Base-by-base conservation (phyloP, 352 stramenopile genomes). In the Aphanomyces stellatus region DNA sequence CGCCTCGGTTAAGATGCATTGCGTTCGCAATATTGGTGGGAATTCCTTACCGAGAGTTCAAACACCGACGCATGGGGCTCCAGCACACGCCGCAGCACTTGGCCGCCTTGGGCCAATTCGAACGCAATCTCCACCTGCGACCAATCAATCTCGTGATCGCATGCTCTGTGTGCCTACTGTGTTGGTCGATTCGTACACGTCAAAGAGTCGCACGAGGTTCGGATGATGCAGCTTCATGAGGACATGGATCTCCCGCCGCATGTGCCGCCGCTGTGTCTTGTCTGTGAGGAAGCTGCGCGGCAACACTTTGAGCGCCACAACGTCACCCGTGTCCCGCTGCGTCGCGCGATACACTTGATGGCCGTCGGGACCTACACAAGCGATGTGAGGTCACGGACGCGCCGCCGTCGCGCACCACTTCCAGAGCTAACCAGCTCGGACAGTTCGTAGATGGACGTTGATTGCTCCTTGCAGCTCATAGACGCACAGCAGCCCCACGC, bases 71-170 rank as follows among this genome's bases (percentile, higher is more conserved):
- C 24, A 7, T 62, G 30, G 1, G 48, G 46, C 11, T 62, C 34
- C n/a, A 70, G 72, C 34, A 90, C 43, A 27, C 74, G 76, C 8
- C 70, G 61, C 61, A 91, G 69, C 22, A 90, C 82, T 27, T 88
- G 69, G 22, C 85, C 82, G 24, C 85, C 80, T 53, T 76, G 67
- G 5, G 82, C 81, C 51, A 93, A 65, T 62, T 93, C 82, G 43
- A 93, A 93, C 41, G 78, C 81, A 61, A 93, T 78, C 68, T 90
- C 81, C 13, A 91, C 72, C 73, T 78, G 49, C 25, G 15, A n/a
- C n/a, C n/a, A n/a, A n/a, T n/a, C n/a, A n/a, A n/a, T n/a, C n/a
- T n/a, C n/a, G n/a, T n/a, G n/a, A n/a, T n/a, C n/a, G n/a, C n/a
- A n/a, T n/a, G n/a, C n/a, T n/a, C n/a, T n/a, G n/a, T n/a, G n/a